These are phyloP conservation scores for Phytopythium oedochilum DNA, from an alignment of 352 stramenopile genomes.

Conservation along the genomic window DNA sequence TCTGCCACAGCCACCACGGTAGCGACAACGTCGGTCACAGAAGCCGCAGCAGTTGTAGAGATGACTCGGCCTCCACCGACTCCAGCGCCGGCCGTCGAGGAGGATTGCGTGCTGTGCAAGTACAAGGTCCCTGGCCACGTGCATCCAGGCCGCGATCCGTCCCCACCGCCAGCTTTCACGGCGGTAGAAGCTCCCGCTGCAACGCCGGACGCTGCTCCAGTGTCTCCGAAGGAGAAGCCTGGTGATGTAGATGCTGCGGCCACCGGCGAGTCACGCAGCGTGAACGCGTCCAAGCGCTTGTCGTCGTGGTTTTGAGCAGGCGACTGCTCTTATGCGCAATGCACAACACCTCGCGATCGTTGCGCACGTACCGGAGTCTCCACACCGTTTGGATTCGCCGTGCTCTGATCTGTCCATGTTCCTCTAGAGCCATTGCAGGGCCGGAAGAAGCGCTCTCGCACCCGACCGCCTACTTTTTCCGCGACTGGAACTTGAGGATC, in stretches of 20 bases:
- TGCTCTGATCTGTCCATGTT: neutral
- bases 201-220: no score
- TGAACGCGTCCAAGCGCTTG: conserved; percentile 27
- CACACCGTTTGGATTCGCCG: neutral
- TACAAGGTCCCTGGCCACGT: conserved; percentile 56
- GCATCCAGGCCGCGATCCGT: conserved; percentile 17
- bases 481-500: conserved; percentile 70
- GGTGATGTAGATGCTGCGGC: neutral
- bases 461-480: conserved; percentile 31
- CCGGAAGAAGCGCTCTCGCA: neutral
- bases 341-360: neutral
- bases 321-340: neutral
- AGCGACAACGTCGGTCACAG: neutral
- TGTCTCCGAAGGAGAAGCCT: neutral
- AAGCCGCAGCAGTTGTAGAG: conserved; percentile 1
- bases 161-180: conserved; percentile 7
- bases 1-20: neutral
- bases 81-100: conserved; percentile 12
- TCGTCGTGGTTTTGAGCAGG: conserved; percentile 51
- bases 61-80: conserved; percentile 6
- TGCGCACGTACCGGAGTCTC: neutral
- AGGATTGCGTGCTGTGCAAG: conserved; percentile 46
- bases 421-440: neutral
- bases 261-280: conserved; percentile 8
- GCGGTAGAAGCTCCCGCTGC: neutral